Evolutionary conservation across 768 basidiomycete species (phyloP), one percentile per base, ranked within the genome.

Genomic region (Fomitopsis serialis): DNA sequence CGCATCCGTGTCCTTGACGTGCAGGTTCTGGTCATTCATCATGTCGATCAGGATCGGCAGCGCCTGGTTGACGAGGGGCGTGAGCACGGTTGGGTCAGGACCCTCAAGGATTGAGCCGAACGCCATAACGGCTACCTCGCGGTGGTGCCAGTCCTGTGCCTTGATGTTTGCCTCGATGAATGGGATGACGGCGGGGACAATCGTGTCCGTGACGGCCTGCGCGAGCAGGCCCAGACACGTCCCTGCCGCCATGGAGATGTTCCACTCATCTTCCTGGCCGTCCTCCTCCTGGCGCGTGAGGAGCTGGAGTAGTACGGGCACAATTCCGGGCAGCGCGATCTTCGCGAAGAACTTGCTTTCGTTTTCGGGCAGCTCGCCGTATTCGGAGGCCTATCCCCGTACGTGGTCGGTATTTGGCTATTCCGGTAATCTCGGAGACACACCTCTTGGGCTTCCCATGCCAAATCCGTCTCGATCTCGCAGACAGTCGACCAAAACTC

Each of bases 401-500:
- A 29, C 9, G n/a, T 12, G 17, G 15, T 19, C 15, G 5, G 17
- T 27, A 24, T 42, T 3, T 29, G 45, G 7, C 6, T 42, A 15
- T 21, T 23, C 3, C 19, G 23, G 44, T 7, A 21, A 13, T n/a
- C 6, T 32, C 50, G 2, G 27, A 17, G 21, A 11, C 11, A 66
- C 64, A 92, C 92, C 76, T 98, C 96, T 57, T 91, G 87, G 1
- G 90, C 90, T 65, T 98, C 95, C 60, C 92, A 79, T 19, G 88
- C 85, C 45, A 98, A 76, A 53, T 98, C 95, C 22, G 93, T 85
- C 69, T 99, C 97, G 68, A 97, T 92, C 67, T 99, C 96, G 64
- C 94, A 98, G 1, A 98, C 96, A 8, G 96, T 98, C 4, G 95
- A 95, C 97, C 97, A 99, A 71, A 99, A 99, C 66, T 99, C 97